Evolutionary conservation across 1,139 yeast genomes (phyloP), one percentile per base, ranked within the genome.

Genomic region (Spathaspora sp.): DNA sequence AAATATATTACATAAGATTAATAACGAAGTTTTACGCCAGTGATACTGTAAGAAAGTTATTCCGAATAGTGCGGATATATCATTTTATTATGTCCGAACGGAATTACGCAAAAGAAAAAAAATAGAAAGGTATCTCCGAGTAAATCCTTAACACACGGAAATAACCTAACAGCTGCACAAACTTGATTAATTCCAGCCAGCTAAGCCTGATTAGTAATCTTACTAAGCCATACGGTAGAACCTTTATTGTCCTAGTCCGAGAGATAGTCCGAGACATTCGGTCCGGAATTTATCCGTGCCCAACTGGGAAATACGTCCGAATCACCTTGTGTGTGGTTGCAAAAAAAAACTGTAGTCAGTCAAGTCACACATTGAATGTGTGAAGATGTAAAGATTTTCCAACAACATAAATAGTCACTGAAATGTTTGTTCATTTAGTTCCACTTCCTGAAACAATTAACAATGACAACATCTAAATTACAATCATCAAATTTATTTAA

Each of bases 401-500:
- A 11, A 27, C 13, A 10, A 27, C 6, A 27, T 27, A 27, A 27
- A 27, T 27, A 27, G 13, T 11, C n/a, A 11, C 11, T 10, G 31
- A 27, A 27, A 27, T 27, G 31, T 27, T 4, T 27, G 11, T 27
- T n/a, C 13, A 9, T 7, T 7, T 25, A n/a, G 9, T 25, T 25
- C 11, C n/a, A 11, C 13, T 27, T 13, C 36, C 7, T 6, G 2
- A 29, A 29, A 13, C 33, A 31, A 13, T 7, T 5, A 7, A 40
- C 15, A 34, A 41, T 41, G 43, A 41, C 43, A 8, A 15, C 17
- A 6, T 41, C 43, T 15, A 41, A 15, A 41, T 23, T 41, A 5
- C 43, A 44, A 43, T 47, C 50, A 20, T 56, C 58, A 37, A 67
- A 73, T 47, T 56, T 75, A 9, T 78, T 80, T 66, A 65, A 74